Evolutionary conservation across 441 rosid genomes (phyloP), one percentile per base, ranked within the genome.

Genomic region (Eruca vesicaria): DNA sequence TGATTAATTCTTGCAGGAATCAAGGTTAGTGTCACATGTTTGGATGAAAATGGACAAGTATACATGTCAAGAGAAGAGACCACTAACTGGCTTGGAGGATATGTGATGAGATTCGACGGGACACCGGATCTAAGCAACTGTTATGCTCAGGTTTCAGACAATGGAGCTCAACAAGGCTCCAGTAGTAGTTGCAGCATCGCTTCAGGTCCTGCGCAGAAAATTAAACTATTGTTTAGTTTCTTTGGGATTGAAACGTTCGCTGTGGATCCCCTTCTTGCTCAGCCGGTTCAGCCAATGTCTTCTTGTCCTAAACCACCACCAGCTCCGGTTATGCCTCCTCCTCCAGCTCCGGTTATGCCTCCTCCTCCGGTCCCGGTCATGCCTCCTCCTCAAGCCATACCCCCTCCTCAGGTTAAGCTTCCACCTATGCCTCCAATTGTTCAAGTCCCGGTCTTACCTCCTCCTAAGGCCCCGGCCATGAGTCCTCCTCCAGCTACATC

Each of bases 111-210:
- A 73, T 84, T 92, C 26, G 89, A 89, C 63, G 99, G 97, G 9
- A 74, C 81, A 29, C 95, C 97, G 11, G 94, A 95, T 82, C 75
- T 95, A 66, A 90, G 86, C 59, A 83, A 84, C 63, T 95, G 98
- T 77, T 78, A 82, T 55, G 96, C 92, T 45, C 92, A 89, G 55
- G 89, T 88, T 56, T 79, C 88, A 60, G 83, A 86, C 32, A 69
- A 57, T 78, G 78, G 74, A 56, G 88, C 61, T 53, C 73, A 53
- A 29, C 84, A 82, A 60, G 79, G 78, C 9, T 76, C 90, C 23
- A 66, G 59, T 69, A 69, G 55, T 64, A 75, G 74, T n/a, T 95
- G 97, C 64, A 78, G 72, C 59, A 85, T 79, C 63, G 78, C 84
- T n/a, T 85, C 90, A 28, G 90, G 97, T 62, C 90, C 96, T 72